phyloP scores from a whole-genome alignment of 441 rosid genomes.

The Manihot esculenta region DNA sequence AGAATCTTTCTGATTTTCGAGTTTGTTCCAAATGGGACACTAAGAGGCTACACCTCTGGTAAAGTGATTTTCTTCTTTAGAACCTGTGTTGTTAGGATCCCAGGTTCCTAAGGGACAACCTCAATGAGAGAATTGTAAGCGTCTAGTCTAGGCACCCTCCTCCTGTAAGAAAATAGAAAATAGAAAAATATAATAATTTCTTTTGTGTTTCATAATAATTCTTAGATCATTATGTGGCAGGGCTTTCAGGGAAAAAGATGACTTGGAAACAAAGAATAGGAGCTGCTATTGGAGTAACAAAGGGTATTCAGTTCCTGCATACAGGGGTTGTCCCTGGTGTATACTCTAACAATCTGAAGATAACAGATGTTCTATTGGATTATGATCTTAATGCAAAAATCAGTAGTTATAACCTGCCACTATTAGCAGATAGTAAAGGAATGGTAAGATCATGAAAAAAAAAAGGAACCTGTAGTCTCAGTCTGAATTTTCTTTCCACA shows the following conservation, averaged over 20 bases:
- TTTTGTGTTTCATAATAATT: neutral
- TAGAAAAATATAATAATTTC: neutral
- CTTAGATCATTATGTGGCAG: constrained; percentile 18
- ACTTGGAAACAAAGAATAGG: constrained; percentile 50
- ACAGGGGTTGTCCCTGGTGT: constrained; percentile 59
- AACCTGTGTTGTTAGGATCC: too few relatives aligned
- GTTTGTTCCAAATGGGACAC: constrained; percentile 38
- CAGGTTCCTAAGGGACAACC: too few relatives aligned
- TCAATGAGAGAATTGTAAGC: too few relatives aligned
- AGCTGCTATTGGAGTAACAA: constrained; percentile 47
- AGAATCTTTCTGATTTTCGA: constrained; percentile 48
- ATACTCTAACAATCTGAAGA: constrained; percentile 46
- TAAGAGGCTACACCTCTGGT: constrained; percentile 48
- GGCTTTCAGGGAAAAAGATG: constrained; percentile 30
- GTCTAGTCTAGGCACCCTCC: too few relatives aligned
- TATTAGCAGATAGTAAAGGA: constrained; percentile 33
- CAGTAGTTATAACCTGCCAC: constrained; percentile 44
- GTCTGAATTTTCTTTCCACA: neutral
- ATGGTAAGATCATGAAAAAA: constrained; percentile 20
- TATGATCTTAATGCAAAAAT: constrained; percentile 46
- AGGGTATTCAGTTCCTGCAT: constrained; percentile 60
- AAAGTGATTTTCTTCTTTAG: neutral
- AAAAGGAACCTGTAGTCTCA: neutral
- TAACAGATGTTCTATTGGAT: constrained; percentile 53
- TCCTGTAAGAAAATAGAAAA: too few relatives aligned